Percentiles rank a stretch among this genome's conserved stretches.
Conservation (phyloP, 768 basidiomycete genomes). For the Rhodosporidiobolus sp. region DNA sequence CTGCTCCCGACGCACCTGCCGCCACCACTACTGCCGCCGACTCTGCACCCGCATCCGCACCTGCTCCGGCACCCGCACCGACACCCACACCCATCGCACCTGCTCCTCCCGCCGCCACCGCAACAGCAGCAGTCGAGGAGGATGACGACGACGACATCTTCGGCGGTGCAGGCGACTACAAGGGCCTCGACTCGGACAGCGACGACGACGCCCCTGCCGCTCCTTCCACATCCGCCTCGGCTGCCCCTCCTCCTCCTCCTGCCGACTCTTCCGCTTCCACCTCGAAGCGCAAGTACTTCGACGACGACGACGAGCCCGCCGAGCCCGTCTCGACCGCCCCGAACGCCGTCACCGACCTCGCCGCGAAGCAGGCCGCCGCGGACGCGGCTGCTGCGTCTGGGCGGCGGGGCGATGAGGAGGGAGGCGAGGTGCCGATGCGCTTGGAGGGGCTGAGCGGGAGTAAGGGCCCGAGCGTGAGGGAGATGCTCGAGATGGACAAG, state of each 20-base stretch:
- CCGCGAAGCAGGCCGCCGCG: slow-evolving; percentile 21
- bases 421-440: slow-evolving; percentile 56
- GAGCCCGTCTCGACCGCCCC: slow-evolving; percentile 24
- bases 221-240: neutral
- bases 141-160: slow-evolving; percentile 37
- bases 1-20: neutral
- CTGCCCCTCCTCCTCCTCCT: neutral
- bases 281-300: slow-evolving; percentile 34
- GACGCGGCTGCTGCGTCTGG: neutral
- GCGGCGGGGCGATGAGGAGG: slow-evolving; percentile 50
- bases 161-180: slow-evolving; percentile 33
- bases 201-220: slow-evolving; percentile 5
- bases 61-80: neutral
- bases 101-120: neutral
- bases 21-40: neutral
- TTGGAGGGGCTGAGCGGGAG: slow-evolving; percentile 73
- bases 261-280: neutral
- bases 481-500: slow-evolving; percentile 73
- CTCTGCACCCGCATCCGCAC: neutral
- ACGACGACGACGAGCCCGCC: slow-evolving; percentile 22
- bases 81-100: too few relatives aligned
- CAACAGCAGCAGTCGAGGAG: neutral
- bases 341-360: slow-evolving; percentile 18
- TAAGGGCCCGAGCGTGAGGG: slow-evolving; percentile 78
- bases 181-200: slow-evolving; percentile 24